Evolutionary conservation across 257 asterid genomes (phyloP).

Genomic region (Ehretia macrophylla): DNA sequence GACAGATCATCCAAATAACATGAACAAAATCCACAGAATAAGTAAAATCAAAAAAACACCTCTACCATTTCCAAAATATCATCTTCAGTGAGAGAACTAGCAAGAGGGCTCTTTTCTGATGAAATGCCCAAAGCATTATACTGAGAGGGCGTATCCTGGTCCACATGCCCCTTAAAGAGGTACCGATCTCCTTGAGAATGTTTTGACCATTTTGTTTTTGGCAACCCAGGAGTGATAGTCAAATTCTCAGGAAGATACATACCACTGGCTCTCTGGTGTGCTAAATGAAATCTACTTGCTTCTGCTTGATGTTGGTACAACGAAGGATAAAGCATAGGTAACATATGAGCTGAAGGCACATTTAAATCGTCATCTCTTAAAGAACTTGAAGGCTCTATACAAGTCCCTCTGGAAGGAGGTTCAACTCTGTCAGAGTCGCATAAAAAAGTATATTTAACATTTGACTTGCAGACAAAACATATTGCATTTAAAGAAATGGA

Average conservation of each 20-base stretch:
- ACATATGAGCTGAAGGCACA: constrained; percentile 37
- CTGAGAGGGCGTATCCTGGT: constrained; percentile 28
- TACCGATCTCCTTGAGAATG: constrained; percentile 33
- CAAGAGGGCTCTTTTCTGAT: constrained; percentile 45
- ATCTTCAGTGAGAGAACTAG: constrained; percentile 71
- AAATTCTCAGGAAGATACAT: constrained; percentile 25
- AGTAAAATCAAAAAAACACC: constrained; percentile 28
- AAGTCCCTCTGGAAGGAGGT: constrained; percentile 39
- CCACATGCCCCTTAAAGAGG: constrained; percentile 21
- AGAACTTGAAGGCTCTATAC: constrained; percentile 39
- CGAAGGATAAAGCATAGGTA: constrained; percentile 57
- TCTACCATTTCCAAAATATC: constrained; percentile 86
- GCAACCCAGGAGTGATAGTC: constrained; percentile 25
- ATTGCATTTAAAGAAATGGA: too few relatives aligned
- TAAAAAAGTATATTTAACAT: constrained; percentile 11
- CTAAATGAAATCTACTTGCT: constrained; percentile 51
- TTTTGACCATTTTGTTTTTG: constrained; percentile 34
- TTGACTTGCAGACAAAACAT: not conserved
- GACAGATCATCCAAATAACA: not conserved
- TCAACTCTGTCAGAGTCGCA: constrained; percentile 35
- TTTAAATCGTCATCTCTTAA: constrained; percentile 37
- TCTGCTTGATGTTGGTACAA: constrained; percentile 60
- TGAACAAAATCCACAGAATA: too few relatives aligned
- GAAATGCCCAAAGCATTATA: constrained; percentile 46
- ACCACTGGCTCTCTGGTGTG: constrained; percentile 38